Conservation (phyloP, 2,329 filamentous ascomycete genomes). For the Exophiala sideris region DNA sequence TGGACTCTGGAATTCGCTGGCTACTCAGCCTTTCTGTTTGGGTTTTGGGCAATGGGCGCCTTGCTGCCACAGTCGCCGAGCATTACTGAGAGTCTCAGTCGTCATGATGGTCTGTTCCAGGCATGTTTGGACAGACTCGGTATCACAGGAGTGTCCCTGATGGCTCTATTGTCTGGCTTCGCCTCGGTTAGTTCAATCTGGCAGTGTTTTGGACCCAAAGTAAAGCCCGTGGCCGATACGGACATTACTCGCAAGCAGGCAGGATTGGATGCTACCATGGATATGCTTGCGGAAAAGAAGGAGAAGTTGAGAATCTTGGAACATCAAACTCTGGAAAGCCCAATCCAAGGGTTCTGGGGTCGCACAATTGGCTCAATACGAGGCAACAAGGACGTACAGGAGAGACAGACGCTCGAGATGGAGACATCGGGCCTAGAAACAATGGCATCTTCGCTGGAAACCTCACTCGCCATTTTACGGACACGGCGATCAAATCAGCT, state of each 20-base stretch:
- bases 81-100: constrained; percentile 35
- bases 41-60: constrained; percentile 73
- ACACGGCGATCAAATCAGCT: constrained; percentile 61
- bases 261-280: constrained; percentile 72
- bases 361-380: constrained; percentile 67
- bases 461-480: constrained; percentile 62
- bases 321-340: constrained; percentile 55
- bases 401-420: constrained; percentile 58
- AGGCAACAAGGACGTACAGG: constrained; percentile 52
- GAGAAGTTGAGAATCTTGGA: constrained; percentile 65
- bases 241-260: constrained; percentile 75
- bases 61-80: constrained; percentile 52
- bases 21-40: constrained; percentile 66
- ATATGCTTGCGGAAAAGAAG: constrained; percentile 73
- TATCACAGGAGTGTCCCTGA: constrained; percentile 78
- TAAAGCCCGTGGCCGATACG: constrained; percentile 65
- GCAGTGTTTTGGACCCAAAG: constrained; percentile 71
- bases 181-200: constrained; percentile 84
- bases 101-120: constrained; percentile 49
- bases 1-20: constrained; percentile 63
- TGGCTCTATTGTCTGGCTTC: constrained; percentile 85
- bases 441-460: constrained; percentile 70
- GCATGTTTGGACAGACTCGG: constrained; percentile 66
- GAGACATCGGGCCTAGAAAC: constrained; percentile 77
- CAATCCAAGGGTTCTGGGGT: constrained; percentile 60